Conservation (phyloP, 176 grass and related monocot genomes). For the Dendrocalamus sinicus region DNA sequence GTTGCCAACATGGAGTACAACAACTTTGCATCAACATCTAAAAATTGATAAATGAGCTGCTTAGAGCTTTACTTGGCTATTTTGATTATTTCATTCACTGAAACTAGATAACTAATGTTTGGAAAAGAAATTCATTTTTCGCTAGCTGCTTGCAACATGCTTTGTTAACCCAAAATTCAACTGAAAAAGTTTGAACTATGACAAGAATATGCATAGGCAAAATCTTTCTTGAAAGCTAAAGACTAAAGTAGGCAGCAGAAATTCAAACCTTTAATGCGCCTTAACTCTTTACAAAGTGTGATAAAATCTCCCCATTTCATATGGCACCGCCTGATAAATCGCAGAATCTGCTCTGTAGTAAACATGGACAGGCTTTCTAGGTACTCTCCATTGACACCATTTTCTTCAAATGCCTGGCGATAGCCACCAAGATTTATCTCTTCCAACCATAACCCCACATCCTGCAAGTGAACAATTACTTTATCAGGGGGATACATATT, state of each 20-base stretch:
- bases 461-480: constrained; percentile 57
- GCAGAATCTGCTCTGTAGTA: constrained; percentile 93
- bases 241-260: constrained; percentile 21
- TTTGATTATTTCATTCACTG: neutral
- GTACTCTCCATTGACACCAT: constrained; percentile 85
- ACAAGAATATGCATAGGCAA: neutral
- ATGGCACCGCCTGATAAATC: constrained; percentile 89
- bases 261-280: constrained; percentile 88
- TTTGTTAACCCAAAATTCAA: constrained; percentile 18
- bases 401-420: constrained; percentile 76
- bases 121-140: neutral
- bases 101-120: neutral
- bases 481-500: neutral
- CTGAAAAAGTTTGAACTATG: neutral
- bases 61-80: neutral
- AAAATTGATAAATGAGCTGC: neutral
- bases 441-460: constrained; percentile 95
- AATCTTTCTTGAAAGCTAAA: constrained; percentile 7
- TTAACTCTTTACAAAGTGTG: constrained; percentile 87
- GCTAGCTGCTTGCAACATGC: neutral
- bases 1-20: neutral
- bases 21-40: neutral
- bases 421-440: constrained; percentile 87
- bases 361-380: constrained; percentile 87
- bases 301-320: constrained; percentile 98